phyloP scores from a whole-genome alignment of 257 asterid species.

The Ilex aquifolium region DNA sequence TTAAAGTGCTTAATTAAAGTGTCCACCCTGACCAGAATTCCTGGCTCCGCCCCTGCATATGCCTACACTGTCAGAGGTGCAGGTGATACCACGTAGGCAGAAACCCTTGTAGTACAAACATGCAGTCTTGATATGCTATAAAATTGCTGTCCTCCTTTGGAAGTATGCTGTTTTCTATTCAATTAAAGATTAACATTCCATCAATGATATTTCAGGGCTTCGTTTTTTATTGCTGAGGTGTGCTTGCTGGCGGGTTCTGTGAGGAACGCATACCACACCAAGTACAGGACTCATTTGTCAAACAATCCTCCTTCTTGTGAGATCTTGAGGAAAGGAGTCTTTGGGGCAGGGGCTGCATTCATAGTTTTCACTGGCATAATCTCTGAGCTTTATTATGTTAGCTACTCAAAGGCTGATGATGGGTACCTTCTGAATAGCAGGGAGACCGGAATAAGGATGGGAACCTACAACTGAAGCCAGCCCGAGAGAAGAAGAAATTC shows the following conservation, averaged over 20 bases:
- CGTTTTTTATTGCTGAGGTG: constrained; percentile 66
- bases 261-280: constrained; percentile 71
- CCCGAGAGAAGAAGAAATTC: not conserved
- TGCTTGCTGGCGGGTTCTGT: constrained; percentile 76
- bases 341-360: constrained; percentile 86
- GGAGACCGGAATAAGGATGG: constrained; percentile 76
- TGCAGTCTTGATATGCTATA: no score
- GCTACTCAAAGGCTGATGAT: constrained; percentile 51
- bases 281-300: constrained; percentile 41
- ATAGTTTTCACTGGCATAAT: constrained; percentile 58
- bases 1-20: no score
- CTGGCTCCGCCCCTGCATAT: no score
- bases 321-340: constrained; percentile 72
- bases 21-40: no score
- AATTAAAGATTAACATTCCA: no score
- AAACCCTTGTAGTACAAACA: no score
- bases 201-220: constrained; percentile 36
- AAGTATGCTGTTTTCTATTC: no score
- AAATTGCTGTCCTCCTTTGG: no score
- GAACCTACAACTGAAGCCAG: constrained; percentile 21
- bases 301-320: constrained; percentile 65
- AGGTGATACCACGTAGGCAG: no score
- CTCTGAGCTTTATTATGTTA: constrained; percentile 61
- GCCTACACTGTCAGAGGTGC: no score
- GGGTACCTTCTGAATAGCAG: constrained; percentile 28